phyloP scores from a whole-genome alignment of 305 asterid genomes.

The Solanum chacoense region DNA sequence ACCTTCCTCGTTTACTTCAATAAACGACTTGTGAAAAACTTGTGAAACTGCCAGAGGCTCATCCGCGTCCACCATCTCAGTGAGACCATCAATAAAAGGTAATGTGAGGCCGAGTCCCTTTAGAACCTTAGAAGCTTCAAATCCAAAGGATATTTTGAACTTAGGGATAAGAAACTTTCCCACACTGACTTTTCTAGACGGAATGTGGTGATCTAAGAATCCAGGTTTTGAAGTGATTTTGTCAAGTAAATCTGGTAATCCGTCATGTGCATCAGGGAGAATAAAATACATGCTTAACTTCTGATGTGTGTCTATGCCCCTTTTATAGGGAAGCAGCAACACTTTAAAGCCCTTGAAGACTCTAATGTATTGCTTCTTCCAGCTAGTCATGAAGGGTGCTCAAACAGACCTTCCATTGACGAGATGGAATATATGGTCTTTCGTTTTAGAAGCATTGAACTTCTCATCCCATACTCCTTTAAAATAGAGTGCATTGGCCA shows the following conservation, averaged over 20 bases:
- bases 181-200: not conserved
- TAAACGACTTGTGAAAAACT: constrained; percentile 38
- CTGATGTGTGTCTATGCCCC: constrained; percentile 56
- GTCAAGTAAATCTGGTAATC: constrained; percentile 2
- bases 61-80: constrained; percentile 43
- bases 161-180: constrained; percentile 5
- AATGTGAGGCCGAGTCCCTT: constrained; percentile 6
- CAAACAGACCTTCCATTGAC: constrained; percentile 30
- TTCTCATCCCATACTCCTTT: constrained; percentile 65
- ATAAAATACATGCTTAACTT: constrained; percentile 51
- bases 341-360: constrained; percentile 57
- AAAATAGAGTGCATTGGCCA: constrained; percentile 65
- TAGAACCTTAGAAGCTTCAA: not conserved
- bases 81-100: constrained; percentile 49
- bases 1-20: not conserved
- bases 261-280: constrained; percentile 57
- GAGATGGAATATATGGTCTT: constrained; percentile 52
- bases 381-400: constrained; percentile 73
- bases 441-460: constrained; percentile 43
- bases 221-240: constrained; percentile 3
- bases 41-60: constrained; percentile 33
- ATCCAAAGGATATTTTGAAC: not conserved
- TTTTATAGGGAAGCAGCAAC: constrained; percentile 45
- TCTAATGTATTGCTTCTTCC: constrained; percentile 29
- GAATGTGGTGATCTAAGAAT: not conserved